Conservation (phyloP, 2,329 filamentous ascomycete species). For the Zelopaecilomyces penicillatus region DNA sequence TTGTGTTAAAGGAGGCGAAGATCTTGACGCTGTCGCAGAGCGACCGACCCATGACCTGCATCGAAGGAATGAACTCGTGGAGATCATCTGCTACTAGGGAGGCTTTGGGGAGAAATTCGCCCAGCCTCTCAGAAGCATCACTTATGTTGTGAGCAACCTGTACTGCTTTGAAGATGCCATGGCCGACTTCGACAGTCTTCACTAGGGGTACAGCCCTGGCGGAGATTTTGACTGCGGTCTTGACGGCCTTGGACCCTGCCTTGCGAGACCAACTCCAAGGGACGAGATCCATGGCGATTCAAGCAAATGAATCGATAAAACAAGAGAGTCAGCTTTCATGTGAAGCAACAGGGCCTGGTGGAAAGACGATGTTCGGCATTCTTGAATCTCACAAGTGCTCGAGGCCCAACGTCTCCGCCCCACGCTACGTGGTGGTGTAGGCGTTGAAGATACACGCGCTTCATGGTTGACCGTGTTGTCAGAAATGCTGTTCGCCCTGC, state of each 20-base stretch:
- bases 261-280: no score
- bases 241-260: neutral
- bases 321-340: no score
- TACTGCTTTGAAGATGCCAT: conserved; percentile 17
- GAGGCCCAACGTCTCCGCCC: no score
- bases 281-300: no score
- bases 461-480: no score
- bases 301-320: no score
- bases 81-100: conserved; percentile 14
- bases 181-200: conserved; percentile 18
- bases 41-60: conserved; percentile 27
- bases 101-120: conserved; percentile 13
- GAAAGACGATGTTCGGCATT: no score
- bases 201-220: conserved; percentile 6
- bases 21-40: conserved; percentile 24
- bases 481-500: no score
- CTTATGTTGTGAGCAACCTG: conserved; percentile 17
- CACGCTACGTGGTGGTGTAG: no score
- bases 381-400: no score
- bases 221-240: conserved; percentile 3
- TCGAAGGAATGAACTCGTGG: conserved; percentile 21
- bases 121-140: conserved; percentile 6
- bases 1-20: conserved; percentile 22
- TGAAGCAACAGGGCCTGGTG: no score
- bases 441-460: no score